phyloP scores from a whole-genome alignment of 2,329 filamentous ascomycete genomes.

The Epicoccum sorghinum region DNA sequence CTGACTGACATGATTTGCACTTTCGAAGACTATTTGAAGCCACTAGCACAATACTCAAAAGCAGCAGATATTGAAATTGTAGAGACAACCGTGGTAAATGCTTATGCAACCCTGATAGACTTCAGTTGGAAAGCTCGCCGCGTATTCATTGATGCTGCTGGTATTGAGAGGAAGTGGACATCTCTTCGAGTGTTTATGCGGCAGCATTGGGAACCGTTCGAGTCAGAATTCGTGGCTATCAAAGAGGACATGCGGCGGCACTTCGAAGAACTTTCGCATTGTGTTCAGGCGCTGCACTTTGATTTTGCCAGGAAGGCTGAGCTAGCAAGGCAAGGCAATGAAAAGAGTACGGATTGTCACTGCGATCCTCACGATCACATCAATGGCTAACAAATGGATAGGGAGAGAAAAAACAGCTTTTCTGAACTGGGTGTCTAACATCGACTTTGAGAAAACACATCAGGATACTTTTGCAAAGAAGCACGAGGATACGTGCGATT shows the following conservation, averaged over 20 bases:
- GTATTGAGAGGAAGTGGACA: conserved; percentile 15
- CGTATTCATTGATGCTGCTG: conserved; percentile 22
- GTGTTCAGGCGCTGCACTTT: conserved; percentile 20
- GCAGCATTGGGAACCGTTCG: conserved; percentile 32
- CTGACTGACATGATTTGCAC: conserved; percentile 24
- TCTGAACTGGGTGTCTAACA: conserved; percentile 25
- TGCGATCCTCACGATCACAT: too few relatives aligned
- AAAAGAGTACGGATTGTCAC: too few relatives aligned
- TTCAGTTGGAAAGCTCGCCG: conserved; percentile 25
- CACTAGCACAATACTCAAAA: conserved; percentile 21
- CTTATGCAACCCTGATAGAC: conserved; percentile 22
- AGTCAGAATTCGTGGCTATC: conserved; percentile 22
- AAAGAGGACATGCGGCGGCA: conserved; percentile 22
- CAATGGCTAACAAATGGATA: not conserved
- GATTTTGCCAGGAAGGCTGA: conserved; percentile 4
- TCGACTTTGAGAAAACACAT: conserved; percentile 29
- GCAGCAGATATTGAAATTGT: conserved; percentile 19
- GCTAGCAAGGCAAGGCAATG: not conserved
- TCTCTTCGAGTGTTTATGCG: conserved; percentile 23
- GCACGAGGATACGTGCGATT: conserved; percentile 25
- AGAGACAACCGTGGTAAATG: conserved; percentile 16
- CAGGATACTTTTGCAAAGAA: conserved; percentile 24
- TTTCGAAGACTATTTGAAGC: conserved; percentile 26
- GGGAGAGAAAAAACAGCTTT: conserved; percentile 24
- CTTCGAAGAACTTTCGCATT: conserved; percentile 20